Evolutionary conservation across 257 asterid genomes (phyloP), one percentile per base, ranked within the genome.

Genomic region (Capsicum rhomboideum): DNA sequence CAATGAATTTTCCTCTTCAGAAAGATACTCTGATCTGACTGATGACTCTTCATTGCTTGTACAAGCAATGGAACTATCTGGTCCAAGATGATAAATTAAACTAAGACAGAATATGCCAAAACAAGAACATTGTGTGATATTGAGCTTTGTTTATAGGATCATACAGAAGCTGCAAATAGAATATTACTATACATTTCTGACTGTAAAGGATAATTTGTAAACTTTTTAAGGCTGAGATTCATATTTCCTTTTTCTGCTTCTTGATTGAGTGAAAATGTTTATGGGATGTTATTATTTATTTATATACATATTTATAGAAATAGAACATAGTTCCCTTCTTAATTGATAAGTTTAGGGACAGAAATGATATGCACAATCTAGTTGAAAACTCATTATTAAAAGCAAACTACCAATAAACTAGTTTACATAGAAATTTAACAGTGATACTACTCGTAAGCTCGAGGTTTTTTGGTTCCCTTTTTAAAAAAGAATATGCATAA

Each of bases 61-160:
- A 59, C 97, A 94, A 91, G 98, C 98, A 68, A 92, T 94, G 97
- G 99, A 96, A 80, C 98, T 96, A 84, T 96, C 99, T 0, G 98
- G 98, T 29, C 99, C 99, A 26, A 88, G 99, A 82, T 96, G 90
- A 93, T 44, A 16, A 34, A 14, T 63, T 26, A 31, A 23, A 78
- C 54, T 20, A 56, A 55, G 11, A 16, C 34, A 44, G 44, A 12
- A 28, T 4, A 34, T 6, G 61, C 11, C 26, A 50, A 37, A 82
- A 85, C 31, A 72, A 7, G 63, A 75, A 53, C 55, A 26, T 29
- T 86, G 69, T 83, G 68, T 28, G 61, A 64, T 56, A 58, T 84
- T 58, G 40, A 49, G 17, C 77, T 82, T 66, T 83, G 67, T 52
- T 23, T 29, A 83, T 53, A 40, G 6, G 85, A 20, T 83, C 29